A percentile compares a stretch with the other conserved stretches of the same genome.
Conservation (phyloP, 2,329 filamentous ascomycete genomes). For the Cadophora sp. region DNA sequence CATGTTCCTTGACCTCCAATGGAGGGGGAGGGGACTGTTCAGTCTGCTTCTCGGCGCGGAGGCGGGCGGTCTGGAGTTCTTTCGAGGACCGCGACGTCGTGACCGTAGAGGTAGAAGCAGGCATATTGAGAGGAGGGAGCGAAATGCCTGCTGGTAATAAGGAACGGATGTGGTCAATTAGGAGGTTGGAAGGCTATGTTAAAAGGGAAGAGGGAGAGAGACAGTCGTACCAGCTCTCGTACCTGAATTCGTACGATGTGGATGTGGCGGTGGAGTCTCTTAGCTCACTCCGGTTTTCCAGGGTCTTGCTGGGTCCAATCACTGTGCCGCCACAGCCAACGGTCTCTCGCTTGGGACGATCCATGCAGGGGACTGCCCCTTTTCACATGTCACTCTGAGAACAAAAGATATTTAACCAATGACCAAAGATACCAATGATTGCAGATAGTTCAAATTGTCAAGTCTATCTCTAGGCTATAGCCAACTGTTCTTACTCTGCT, state of each 20-base stretch:
- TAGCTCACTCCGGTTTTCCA: conserved; percentile 10
- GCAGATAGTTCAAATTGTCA: conserved; percentile 8
- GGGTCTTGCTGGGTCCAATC: conserved; percentile 8
- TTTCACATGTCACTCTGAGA: conserved; percentile 13
- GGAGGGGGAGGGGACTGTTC: conserved; percentile 25
- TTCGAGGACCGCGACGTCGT: conserved; percentile 30
- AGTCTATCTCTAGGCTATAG: conserved; percentile 11
- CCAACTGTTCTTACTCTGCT: background rate
- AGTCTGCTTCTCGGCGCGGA: conserved; percentile 24
- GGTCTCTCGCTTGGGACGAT: conserved; percentile 9
- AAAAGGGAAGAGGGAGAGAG: background rate
- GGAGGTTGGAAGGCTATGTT: background rate
- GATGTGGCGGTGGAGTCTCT: background rate
- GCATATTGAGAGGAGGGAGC: conserved; percentile 29
- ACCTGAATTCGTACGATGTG: background rate
- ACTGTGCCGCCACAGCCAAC: conserved; percentile 3
- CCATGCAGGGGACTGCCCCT: background rate
- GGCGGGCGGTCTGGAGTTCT: conserved; percentile 20
- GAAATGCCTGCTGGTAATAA: conserved; percentile 25
- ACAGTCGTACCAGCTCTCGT: background rate
- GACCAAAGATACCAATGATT: background rate
- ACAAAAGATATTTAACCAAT: conserved; percentile 4
- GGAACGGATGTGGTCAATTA: conserved; percentile 7
- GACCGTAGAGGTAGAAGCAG: conserved; percentile 34
- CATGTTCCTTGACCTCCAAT: conserved; percentile 41